Evolutionary conservation across 75 land plant species (phyloP), one percentile per base, ranked within the genome.

Genomic region (Pinus albicaulis): DNA sequence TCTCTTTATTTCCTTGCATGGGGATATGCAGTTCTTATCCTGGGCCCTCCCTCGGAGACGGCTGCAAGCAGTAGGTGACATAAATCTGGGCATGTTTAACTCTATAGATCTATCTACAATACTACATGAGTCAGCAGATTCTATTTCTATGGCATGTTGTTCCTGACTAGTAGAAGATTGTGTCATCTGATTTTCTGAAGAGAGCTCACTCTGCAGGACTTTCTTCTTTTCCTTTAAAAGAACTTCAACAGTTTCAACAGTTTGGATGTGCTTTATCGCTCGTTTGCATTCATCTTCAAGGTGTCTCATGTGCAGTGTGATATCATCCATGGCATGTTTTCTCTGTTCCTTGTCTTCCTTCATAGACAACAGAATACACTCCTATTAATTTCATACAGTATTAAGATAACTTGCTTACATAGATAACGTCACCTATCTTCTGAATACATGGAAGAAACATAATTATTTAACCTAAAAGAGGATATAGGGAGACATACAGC

Each of bases 61-160:
- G 76, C 95, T 92, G 57, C 92, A 89, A 25, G 75, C 89, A 6
- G 98, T 94, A 5, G 95, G 82, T 7, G 82, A 82, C 98, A 94
- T 94, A 80, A 94, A 94, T 28, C 91, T 81, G 64, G 96, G 96
- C 58, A 79, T 15, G 52, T 84, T 78, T 28, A 15, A 38, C 12
- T 61, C n/a, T 12, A 55, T 7, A 3, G 17, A 48, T 72, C 58
- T 80, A 48, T 25, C 77, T 7, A n/a, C 34, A 7, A 23, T 12
- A 22, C 79, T 81, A 76, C 73, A 3, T 74, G 38, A 14, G 14
- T 56, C 59, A 25, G 16, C 2, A 72, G 55, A 48, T 65, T 55
- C 23, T 74, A 71, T 56, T 14, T 3, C 48, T 52, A 7, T 16
- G 55, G 66, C 70, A 13, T 41, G 56, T 5, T 22, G 57, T 23